Evolutionary conservation across 2,329 filamentous ascomycete genomes (phyloP).

Genomic region (Cephalotrichum gorgonifer): DNA sequence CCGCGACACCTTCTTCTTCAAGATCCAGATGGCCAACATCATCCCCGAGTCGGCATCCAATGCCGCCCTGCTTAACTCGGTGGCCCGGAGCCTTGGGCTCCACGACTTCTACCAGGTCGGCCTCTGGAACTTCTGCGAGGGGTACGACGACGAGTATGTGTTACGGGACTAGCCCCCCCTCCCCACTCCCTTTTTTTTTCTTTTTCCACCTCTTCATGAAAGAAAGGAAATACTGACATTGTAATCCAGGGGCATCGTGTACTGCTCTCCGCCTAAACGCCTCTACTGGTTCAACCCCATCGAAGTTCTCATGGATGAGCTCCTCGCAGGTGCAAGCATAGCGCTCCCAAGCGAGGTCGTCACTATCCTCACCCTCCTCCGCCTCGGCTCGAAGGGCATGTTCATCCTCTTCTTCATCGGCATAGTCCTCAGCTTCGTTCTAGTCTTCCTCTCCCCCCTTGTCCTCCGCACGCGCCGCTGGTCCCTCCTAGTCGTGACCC

Average conservation of each 20-base stretch:
- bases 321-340: constrained; percentile 74
- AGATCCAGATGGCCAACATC: constrained; percentile 72
- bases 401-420: constrained; percentile 76
- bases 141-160: constrained; percentile 55
- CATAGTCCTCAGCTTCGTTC: constrained; percentile 57
- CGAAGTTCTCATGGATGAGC: constrained; percentile 65
- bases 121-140: constrained; percentile 87
- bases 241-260: constrained; percentile 55
- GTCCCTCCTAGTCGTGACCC: constrained; percentile 56
- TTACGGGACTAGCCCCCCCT: too few species aligned
- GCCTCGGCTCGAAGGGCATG: constrained; percentile 72
- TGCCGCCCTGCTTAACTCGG: constrained; percentile 70
- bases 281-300: constrained; percentile 92
- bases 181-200: too few species aligned
- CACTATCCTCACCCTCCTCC: constrained; percentile 64
- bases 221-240: background rate
- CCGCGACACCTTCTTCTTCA: constrained; percentile 70
- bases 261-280: constrained; percentile 58
- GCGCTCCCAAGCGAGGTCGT: constrained; percentile 66
- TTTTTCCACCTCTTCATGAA: background rate
- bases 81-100: constrained; percentile 74
- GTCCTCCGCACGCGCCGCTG: constrained; percentile 43
- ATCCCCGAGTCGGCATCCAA: constrained; percentile 65
- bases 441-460: constrained; percentile 56
- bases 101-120: constrained; percentile 94